Base-by-base conservation (phyloP, 169 alveolate species). In the Babesia divergens region DNA sequence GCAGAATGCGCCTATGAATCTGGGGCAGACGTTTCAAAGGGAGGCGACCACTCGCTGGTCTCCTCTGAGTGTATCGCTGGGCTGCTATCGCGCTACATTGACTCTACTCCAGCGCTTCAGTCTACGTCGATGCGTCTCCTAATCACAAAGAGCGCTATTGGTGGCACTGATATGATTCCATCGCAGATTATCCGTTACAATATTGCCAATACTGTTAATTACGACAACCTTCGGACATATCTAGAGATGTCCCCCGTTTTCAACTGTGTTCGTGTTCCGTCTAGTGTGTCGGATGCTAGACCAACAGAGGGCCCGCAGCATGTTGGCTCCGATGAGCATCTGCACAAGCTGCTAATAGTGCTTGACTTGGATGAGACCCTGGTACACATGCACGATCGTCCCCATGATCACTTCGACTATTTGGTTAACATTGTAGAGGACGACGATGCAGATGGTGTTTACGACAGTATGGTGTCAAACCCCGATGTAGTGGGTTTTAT, bases 351-450 rank as follows among this genome's bases (percentile, higher is more conserved):
- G 52, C 35, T 66, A 14, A 54, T 66, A 3, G 77, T 66, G 26
- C 77, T 66, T 14, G 77, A 66, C 54, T 40, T 66, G 29, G 77
- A 66, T 26, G 77, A 66, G 65, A 66, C 77, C 24, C 65, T 66
- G 32, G 44, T 66, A 26, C 77, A 66, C 40, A 66, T 66, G 77
- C 77, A 66, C 49, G 65, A 49, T 28, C 35, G 65, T 1, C 77
- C 66, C 28, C 18, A 28, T 35, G 77, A 51, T 20, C 77, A 66
- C 28, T 46, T 13, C 42, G 77, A 66, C 43, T 66, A 66, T 22
- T 4, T 52, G 77, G 65, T 66, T 11, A 66, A 66, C 43, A 51
- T 66, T 18, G 67, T 66, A 31, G 77, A 66, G 32, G 35, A 29
- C 31, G 64, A 49, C 16, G 65, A 40, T 14, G 6, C 1, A 2